Evolutionary conservation across 2,329 filamentous ascomycete genomes (phyloP).

Genomic region (Sporothrix brunneoviolacea): DNA sequence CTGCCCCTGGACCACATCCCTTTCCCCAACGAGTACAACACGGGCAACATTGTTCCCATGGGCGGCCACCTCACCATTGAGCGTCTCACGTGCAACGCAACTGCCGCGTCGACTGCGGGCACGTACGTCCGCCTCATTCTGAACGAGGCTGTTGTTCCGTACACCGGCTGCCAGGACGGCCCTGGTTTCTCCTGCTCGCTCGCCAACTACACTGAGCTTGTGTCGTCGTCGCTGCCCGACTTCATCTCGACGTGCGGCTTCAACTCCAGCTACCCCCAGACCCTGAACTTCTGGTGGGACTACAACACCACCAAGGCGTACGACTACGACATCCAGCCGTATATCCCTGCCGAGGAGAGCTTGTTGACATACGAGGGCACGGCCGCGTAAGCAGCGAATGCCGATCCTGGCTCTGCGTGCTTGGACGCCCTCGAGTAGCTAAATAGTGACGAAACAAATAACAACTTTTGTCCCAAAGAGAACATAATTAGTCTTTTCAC

Average conservation of each 20-base stretch:
- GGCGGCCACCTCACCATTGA: conserved; percentile 61
- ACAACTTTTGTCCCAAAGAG: no score
- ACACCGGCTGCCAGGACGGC: conserved; percentile 46
- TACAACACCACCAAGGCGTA: conserved; percentile 15
- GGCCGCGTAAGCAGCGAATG: not conserved
- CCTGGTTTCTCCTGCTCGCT: conserved; percentile 48
- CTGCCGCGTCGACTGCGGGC: not conserved
- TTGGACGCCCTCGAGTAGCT: no score
- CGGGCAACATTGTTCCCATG: conserved; percentile 48
- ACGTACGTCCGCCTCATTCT: conserved; percentile 50
- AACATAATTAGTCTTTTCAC: no score
- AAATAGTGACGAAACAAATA: no score
- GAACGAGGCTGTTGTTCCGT: conserved; percentile 57
- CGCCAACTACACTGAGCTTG: conserved; percentile 37
- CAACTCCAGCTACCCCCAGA: conserved; percentile 14
- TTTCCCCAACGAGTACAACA: conserved; percentile 15
- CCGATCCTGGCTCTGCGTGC: no score
- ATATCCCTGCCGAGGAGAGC: conserved; percentile 11
- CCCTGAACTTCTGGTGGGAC: conserved; percentile 17
- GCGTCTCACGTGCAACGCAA: conserved; percentile 44
- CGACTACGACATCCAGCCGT: conserved; percentile 11
- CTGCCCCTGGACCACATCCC: conserved; percentile 43
- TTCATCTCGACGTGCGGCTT: conserved; percentile 15
- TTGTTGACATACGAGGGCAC: conserved; percentile 13
- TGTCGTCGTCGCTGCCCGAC: conserved; percentile 24